Evolutionary conservation across 768 basidiomycete genomes (phyloP), one percentile per base, ranked within the genome.

Genomic region (Serendipita sp.): DNA sequence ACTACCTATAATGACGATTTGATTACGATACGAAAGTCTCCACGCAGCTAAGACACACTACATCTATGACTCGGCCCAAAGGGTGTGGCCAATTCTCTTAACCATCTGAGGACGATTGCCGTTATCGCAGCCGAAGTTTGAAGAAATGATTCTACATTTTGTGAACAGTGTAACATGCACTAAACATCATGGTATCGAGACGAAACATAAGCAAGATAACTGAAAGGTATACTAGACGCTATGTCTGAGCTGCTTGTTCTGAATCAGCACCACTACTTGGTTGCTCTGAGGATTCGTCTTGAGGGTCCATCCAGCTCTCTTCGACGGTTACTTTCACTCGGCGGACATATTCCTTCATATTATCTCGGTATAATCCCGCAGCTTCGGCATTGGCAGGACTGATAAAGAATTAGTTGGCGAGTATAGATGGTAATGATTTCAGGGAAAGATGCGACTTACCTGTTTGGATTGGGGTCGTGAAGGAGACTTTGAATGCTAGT

Each of bases 351-450:
- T 97, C 95, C 77, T 96, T 97, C 89, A 94, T 93, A 71, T 96
- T 96, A 73, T 98, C 95, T 65, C 95, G 78, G 72, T 94, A 99
- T 67, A 99, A 75, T 75, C 93, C 91, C 3, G 96, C 96, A 0
- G 96, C 96, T 76, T 99, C 96, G 2, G 93, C 95, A 72, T 99
- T 99, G 3, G 95, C 96, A 13, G 96, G 95, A 71, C 92, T 95
- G 73, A 11, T 46, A 7, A 44, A 52, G 30, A 23, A n/a, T 30
- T 63, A 36, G 16, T 63, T 44, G 48, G 28, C 4, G 38, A 28
- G 52, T 8, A 38, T 46, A 34, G 3, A 48, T 65, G 4, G 46
- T 16, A 63, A 62, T 23, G 23, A 1, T 23, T 23, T 23, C 23
- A 23, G 41, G 34, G 62, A 1, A 47, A 60, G 1, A 23, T 23